Evolutionary conservation across 2,329 filamentous ascomycete species (phyloP), one percentile per base, ranked within the genome.

Genomic region (Parafenestella ontariensis): DNA sequence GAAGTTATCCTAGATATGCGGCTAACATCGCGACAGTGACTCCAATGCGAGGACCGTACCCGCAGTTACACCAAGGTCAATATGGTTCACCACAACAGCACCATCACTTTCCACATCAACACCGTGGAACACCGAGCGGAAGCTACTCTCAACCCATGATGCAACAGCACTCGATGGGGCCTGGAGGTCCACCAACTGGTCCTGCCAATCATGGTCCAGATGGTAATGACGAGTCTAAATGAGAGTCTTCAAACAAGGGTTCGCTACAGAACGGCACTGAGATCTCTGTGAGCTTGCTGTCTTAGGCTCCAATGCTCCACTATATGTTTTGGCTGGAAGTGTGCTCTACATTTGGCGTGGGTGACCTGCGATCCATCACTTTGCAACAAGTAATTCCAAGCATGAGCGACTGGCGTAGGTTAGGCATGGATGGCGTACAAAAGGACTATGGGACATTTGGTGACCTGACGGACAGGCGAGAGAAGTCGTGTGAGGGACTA

Each of bases 141-240:
- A 76, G 62, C 56, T 78, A 77, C 51, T 66, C 69, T n/a, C 75
- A 77, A 46, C 76, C 76, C 15, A 77, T 77, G 75, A 73, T 77
- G 68, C 74, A 73, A 46, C 71, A 74, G 52, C 74, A 77, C 50
- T 76, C 74, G 17, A 69, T 76, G 51, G 72, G 69, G 18, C 70
- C 72, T 46, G 74, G 76, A 57, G 67, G 61, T 23, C 69, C 68
- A 15, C 72, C 72, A 9, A 66, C 73, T 6, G 74, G 72, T 5
- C 72, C 72, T 24, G 70, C 70, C 28, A 70, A 61, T 29, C 72
- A 75, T 53, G 71, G 58, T 15, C 65, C 70, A 10, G 73, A 77
- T 45, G 64, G 58, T 15, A 66, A 53, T 46, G 73, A 74, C 10
- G 73, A 77, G 53, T 65, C 65, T 46, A 77, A 76, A 72, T 77